These are phyloP conservation scores for Pleurotus giganteus DNA, from an alignment of 768 basidiomycete genomes.

Conservation along the genomic window DNA sequence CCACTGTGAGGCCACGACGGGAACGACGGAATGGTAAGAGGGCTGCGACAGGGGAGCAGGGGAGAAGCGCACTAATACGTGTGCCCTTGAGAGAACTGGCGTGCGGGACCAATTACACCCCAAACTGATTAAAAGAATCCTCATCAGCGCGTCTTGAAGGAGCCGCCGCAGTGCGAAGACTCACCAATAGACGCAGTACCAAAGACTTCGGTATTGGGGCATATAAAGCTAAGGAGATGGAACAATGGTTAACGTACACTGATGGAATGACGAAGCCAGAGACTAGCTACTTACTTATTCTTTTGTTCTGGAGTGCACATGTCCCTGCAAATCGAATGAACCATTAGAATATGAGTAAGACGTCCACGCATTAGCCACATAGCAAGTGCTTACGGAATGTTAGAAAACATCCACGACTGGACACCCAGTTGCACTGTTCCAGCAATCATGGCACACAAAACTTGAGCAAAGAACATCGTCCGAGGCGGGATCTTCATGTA, in stretches of 20 bases:
- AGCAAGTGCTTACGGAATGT: conserved; percentile 36
- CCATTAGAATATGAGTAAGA: not conserved
- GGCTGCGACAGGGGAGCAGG: not conserved
- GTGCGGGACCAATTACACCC: conserved; percentile 78
- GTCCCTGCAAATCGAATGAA: conserved; percentile 18
- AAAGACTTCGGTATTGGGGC: conserved; percentile 69
- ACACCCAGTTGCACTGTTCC: conserved; percentile 76
- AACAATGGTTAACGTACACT: not conserved
- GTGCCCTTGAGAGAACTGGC: conserved; percentile 67
- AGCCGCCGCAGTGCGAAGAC: not conserved
- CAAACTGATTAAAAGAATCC: conserved; percentile 53
- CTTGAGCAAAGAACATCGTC: conserved; percentile 70
- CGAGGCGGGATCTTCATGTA: conserved; percentile 77
- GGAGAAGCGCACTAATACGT: conserved; percentile 45
- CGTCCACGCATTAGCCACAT: not conserved
- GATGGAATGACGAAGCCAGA: not conserved
- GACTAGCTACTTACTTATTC: conserved; percentile 28
- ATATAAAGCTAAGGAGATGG: conserved; percentile 47
- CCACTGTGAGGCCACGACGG: not conserved
- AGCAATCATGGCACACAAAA: conserved; percentile 63
- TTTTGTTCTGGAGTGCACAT: conserved; percentile 55
- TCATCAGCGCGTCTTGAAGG: not conserved
- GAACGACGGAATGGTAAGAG: not conserved
- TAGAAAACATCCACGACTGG: conserved; percentile 74
- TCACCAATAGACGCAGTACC: conserved; percentile 51